Conservation (phyloP, 1,284 basidiomycete species). For the Phellopilus nigrolimitatus region DNA sequence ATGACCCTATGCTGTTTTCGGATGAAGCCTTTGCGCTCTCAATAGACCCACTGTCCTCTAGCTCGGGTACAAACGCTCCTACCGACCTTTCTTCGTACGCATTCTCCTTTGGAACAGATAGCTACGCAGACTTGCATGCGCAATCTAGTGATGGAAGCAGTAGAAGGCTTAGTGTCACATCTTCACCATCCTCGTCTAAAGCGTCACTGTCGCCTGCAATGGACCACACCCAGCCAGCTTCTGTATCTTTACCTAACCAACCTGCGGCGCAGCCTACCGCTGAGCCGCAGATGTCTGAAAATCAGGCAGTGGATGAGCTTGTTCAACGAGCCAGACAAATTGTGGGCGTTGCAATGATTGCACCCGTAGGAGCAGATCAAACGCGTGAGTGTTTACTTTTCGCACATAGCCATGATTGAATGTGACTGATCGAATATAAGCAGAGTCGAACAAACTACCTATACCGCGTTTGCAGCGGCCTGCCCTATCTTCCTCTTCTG, state of each 20-base stretch:
- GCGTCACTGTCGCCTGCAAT: not conserved
- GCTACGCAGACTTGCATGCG: not conserved
- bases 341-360: constrained; percentile 17
- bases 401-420: not conserved
- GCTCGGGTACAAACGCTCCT: not conserved
- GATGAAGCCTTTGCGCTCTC: constrained; percentile 4
- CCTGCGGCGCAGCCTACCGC: too few species aligned
- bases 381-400: not conserved
- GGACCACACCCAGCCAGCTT: not conserved
- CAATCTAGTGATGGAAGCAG: not conserved
- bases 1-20: constrained; percentile 8
- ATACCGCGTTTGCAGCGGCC: constrained; percentile 34
- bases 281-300: constrained; percentile 1
- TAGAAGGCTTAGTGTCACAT: not conserved
- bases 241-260: not conserved
- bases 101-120: constrained; percentile 5
- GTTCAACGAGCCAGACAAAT: constrained; percentile 14
- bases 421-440: not conserved
- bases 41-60: not conserved
- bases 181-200: constrained; percentile 8
- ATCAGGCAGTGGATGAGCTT: constrained; percentile 15
- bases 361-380: constrained; percentile 5
- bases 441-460: constrained; percentile 30
- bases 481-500: constrained; percentile 29
- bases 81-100: constrained; percentile 5